Evolutionary conservation across 805 yeast species (phyloP).

Genomic region (Osmozyma mogii): DNA sequence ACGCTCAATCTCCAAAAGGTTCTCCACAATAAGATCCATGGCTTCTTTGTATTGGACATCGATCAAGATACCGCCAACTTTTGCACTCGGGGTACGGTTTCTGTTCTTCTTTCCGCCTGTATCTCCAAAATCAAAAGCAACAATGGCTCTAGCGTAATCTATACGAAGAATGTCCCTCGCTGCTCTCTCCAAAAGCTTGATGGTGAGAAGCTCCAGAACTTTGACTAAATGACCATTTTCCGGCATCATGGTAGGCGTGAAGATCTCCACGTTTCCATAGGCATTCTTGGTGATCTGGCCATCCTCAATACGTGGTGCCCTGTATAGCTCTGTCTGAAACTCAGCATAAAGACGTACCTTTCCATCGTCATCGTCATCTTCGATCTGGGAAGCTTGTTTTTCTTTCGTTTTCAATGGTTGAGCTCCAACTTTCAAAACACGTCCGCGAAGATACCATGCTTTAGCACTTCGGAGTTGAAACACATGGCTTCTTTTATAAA

Average conservation of each 20-base stretch:
- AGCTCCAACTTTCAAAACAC: constrained; percentile 63
- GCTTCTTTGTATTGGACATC: constrained; percentile 57
- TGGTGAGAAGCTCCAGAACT: constrained; percentile 16
- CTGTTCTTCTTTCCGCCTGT: constrained; percentile 22
- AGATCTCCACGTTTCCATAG: constrained; percentile 79
- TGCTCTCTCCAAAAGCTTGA: constrained; percentile 55
- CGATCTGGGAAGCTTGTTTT: constrained; percentile 19
- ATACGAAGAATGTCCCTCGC: constrained; percentile 55
- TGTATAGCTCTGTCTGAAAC: constrained; percentile 65
- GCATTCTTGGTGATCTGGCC: constrained; percentile 71
- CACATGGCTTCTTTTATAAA: constrained; percentile 63
- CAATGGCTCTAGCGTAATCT: constrained; percentile 83
- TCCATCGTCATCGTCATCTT: constrained; percentile 45
- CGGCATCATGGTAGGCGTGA: constrained; percentile 76
- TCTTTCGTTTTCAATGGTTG: constrained; percentile 49
- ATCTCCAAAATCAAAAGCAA: constrained; percentile 65
- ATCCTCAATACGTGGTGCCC: constrained; percentile 56
- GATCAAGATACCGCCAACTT: constrained; percentile 69
- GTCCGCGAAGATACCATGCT: constrained; percentile 81
- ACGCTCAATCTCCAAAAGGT: constrained; percentile 41
- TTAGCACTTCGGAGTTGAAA: constrained; percentile 59
- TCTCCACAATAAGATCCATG: constrained; percentile 41
- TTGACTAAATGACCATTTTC: constrained; percentile 57
- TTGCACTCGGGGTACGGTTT: constrained; percentile 48
- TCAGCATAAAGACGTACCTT: constrained; percentile 58